Percentiles rank a stretch among this genome's conserved stretches.
These are phyloP conservation scores for Alternaria atra DNA, from an alignment of 2,329 filamentous ascomycete species.

Conservation along the genomic window DNA sequence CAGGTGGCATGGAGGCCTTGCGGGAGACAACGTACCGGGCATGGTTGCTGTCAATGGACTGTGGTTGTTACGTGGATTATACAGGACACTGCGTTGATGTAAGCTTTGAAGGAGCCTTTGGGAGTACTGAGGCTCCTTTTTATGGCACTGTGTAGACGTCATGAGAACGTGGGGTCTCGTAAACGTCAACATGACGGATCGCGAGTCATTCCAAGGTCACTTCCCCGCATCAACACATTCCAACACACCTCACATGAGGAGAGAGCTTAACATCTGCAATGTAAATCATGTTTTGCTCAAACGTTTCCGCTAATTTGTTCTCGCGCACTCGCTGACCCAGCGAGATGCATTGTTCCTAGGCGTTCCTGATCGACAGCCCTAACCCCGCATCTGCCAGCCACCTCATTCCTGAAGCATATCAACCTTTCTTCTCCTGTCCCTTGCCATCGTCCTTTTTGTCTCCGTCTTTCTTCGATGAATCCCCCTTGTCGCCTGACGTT, in stretches of 20 bases:
- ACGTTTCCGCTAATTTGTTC: background rate
- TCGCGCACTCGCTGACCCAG: background rate
- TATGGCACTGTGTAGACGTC: background rate
- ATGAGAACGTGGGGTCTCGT: background rate
- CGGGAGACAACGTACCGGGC: no score
- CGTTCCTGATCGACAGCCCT: background rate
- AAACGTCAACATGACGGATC: background rate
- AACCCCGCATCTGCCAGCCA: background rate
- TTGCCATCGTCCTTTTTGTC: background rate
- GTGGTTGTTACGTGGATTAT: no score
- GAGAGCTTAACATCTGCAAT: background rate
- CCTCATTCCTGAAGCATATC: background rate
- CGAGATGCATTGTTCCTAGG: background rate
- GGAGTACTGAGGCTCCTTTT: background rate
- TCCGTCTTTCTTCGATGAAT: slow-evolving; percentile 1
- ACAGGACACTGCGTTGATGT: no score
- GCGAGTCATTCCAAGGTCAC: background rate
- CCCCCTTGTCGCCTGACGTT: background rate
- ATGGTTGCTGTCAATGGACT: no score
- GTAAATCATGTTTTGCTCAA: background rate
- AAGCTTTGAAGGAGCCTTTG: no score
- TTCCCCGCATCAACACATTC: background rate
- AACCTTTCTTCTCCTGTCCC: slow-evolving; percentile 2
- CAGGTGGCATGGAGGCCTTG: no score
- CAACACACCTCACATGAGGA: background rate